Base-by-base conservation (phyloP, 2,329 filamentous ascomycete species). In the Fusarium duplospermum region DNA sequence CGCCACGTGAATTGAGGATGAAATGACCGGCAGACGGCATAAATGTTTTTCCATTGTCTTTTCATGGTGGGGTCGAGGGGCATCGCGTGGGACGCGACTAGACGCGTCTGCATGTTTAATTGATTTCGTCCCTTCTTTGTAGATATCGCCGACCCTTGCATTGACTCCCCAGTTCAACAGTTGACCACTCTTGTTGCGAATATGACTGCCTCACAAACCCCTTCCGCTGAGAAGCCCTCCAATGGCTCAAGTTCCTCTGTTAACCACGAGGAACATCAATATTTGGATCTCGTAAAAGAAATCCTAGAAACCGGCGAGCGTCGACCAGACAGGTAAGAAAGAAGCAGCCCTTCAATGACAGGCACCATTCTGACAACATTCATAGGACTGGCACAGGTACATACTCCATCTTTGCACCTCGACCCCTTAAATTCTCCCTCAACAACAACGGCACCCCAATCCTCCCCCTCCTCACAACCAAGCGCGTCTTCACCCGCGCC, bases 391-490 rank as follows among this genome's bases (percentile, higher is more conserved):
- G 96, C 62, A 99, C 96, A 5, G 96, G 96, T 64, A 99, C 96
- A 13, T 90, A 92, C 80, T 95, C 95, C 11, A 88, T 98, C 75
- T 98, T 98, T 79, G 96, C 94, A 2, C 96, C 96, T 1, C 88
- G 89, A 1, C 94, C 95, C 36, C 89, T 98, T 58, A 95, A 94
- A 80, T 99, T 98, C 87, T 88, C 89, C 52, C 93, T 99, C 73
- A 93, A 92, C 72, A 87, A 89, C 64, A 80, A 86, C 68, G 87
- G 86, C 69, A 78, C 77, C 1, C 91, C 93, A 2, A 87, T 98
- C 77, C 90, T 99, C 22, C 96, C 96, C 27, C 94, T 99, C 76
- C 92, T 99, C 20, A 99, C 96, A 6, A 99, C 96, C 4, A 99
- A 99, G 83, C 94, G 96, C 76, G 96, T 99, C 78, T 98, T 98